phyloP scores from a whole-genome alignment of 108 stramenopile species.

The Pseudonitzschia delicatissima region DNA sequence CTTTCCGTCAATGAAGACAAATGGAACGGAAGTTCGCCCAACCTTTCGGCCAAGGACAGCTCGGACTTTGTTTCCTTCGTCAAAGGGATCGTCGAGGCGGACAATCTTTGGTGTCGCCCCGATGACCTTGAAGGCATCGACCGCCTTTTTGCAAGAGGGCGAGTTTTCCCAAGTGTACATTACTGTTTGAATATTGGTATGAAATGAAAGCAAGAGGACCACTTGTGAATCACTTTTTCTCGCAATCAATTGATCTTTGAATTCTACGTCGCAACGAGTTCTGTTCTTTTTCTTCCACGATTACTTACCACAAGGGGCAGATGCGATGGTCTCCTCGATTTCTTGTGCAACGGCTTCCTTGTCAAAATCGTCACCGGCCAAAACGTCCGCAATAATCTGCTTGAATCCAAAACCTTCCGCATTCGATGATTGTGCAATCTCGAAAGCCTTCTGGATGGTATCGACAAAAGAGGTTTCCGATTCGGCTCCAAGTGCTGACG shows the following conservation, averaged over 20 bases:
- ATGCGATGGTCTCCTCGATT: slow-evolving; percentile 42
- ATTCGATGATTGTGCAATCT: not conserved
- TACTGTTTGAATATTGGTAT: not conserved
- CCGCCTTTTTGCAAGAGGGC: slow-evolving; percentile 62
- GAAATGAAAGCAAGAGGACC: not conserved
- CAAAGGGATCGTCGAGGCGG: slow-evolving; percentile 65
- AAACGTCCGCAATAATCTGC: slow-evolving; percentile 41
- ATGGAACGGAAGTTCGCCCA: slow-evolving; percentile 54
- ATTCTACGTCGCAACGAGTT: no score
- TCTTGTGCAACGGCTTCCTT: slow-evolving; percentile 28
- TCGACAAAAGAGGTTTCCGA: not conserved
- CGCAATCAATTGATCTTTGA: no score
- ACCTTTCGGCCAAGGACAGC: slow-evolving; percentile 64
- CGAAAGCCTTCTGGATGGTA: not conserved
- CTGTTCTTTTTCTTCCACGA: no score
- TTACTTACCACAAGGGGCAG: slow-evolving; percentile 48
- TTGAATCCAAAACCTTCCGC: slow-evolving; percentile 50
- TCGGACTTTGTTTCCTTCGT: slow-evolving; percentile 60
- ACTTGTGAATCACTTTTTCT: no score
- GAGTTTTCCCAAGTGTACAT: slow-evolving; percentile 58
- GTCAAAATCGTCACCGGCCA: slow-evolving; percentile 65
- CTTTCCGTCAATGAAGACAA: slow-evolving; percentile 55
- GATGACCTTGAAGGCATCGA: slow-evolving; percentile 38
- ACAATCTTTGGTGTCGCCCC: slow-evolving; percentile 48
- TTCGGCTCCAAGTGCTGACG: not conserved